A percentile compares a stretch with the other conserved stretches of the same genome.
These are phyloP conservation scores for Heliamphora exappendiculata DNA, from an alignment of 148 eudicot species.

Conservation along the genomic window DNA sequence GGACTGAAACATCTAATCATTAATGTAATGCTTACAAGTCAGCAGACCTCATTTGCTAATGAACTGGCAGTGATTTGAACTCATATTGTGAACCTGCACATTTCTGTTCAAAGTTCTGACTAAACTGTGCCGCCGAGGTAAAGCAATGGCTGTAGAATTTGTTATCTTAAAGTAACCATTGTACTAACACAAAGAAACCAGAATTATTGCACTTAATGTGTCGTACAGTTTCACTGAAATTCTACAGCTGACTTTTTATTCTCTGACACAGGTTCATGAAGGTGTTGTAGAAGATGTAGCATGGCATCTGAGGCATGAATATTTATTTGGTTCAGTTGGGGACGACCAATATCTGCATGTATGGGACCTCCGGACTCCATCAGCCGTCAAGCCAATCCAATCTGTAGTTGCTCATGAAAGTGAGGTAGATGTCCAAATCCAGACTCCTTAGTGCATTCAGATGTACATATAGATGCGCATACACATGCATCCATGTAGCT, in stretches of 20 bases:
- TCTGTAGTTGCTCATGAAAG: slow-evolving; percentile 82
- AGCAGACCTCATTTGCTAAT: neutral
- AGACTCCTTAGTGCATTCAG: neutral
- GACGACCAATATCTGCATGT: slow-evolving; percentile 60
- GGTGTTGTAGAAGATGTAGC: slow-evolving; percentile 76
- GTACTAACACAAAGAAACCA: neutral
- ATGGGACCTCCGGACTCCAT: slow-evolving; percentile 79
- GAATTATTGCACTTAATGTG: neutral
- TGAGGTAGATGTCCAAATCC: slow-evolving; percentile 40
- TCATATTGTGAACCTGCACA: neutral
- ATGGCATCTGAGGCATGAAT: slow-evolving; percentile 69
- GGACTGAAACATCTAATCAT: neutral
- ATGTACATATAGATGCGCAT: neutral
- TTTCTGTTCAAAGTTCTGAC: neutral
- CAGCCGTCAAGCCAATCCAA: slow-evolving; percentile 67
- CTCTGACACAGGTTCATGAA: slow-evolving; percentile 45
- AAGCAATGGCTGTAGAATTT: neutral
- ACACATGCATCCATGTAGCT: neutral
- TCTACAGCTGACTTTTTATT: neutral
- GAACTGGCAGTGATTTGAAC: neutral
- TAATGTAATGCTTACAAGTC: neutral
- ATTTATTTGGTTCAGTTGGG: slow-evolving; percentile 68
- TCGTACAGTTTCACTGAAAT: neutral
- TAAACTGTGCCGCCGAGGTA: neutral
- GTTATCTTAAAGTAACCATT: neutral